A percentile compares a stretch with the other conserved stretches of the same genome.
phyloP scores from a whole-genome alignment of 306 rosid genomes.

The Castanea mollissima region DNA sequence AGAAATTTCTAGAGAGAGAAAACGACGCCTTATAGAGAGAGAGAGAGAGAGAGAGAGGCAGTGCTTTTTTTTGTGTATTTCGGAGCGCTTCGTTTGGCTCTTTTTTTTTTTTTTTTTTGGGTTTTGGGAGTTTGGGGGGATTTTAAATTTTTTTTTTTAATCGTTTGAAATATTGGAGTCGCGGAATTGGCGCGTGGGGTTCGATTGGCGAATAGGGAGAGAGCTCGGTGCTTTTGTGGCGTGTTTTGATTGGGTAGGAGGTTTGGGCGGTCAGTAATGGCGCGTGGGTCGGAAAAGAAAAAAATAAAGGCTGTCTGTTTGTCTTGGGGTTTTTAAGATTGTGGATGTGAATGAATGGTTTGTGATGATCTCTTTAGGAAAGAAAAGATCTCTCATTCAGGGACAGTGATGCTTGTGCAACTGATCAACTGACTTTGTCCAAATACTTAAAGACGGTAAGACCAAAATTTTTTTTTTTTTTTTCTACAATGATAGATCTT shows the following conservation, averaged over 20 bases:
- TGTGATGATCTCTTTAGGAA: not conserved
- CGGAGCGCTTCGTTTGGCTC: slow-evolving; percentile 30
- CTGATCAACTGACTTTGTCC: not conserved
- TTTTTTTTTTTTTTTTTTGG: slow-evolving; percentile 19
- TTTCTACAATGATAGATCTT: too few species aligned
- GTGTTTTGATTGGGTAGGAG: not conserved
- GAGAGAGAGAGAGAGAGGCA: slow-evolving; percentile 24
- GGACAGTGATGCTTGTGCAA: not conserved
- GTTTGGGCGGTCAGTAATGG: not conserved
- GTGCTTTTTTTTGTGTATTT: slow-evolving; percentile 19
- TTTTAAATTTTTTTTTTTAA: not conserved
- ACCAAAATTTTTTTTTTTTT: too few species aligned
- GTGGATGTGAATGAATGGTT: not conserved
- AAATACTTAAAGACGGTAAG: too few species aligned
- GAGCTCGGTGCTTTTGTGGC: not conserved
- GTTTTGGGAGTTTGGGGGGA: not conserved
- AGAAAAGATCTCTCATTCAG: not conserved
- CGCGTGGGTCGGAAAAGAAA: not conserved
- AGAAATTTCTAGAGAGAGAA: slow-evolving; percentile 8
- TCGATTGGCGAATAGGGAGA: not conserved
- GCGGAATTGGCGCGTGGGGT: not conserved
- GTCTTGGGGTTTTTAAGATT: not conserved
- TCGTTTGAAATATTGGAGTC: too few species aligned
- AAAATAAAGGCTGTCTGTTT: too few species aligned
- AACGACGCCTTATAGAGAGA: slow-evolving; percentile 1